Percentiles rank a stretch among this genome's conserved stretches.
Conservation (phyloP, 2,329 filamentous ascomycete genomes). For the Fulvia fulva region DNA sequence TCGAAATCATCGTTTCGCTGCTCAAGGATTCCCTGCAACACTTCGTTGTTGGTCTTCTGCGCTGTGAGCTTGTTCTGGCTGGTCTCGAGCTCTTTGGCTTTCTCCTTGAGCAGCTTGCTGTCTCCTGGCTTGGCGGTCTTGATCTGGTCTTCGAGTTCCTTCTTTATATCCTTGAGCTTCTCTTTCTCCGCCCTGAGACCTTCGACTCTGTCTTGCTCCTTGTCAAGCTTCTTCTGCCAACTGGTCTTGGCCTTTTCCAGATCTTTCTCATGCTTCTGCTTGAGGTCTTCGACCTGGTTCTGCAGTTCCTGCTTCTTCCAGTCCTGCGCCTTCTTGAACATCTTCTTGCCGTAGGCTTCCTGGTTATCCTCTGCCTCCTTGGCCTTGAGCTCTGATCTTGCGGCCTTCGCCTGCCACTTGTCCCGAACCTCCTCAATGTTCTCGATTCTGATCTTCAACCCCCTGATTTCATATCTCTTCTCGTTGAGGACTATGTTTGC, state of each 20-base stretch:
- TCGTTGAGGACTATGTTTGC: constrained; percentile 1
- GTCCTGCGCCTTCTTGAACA: neutral
- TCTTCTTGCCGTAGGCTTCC: neutral
- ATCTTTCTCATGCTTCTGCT: constrained; percentile 3
- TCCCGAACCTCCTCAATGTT: neutral
- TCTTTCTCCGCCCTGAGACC: constrained; percentile 6
- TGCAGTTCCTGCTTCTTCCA: neutral
- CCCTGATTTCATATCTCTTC: neutral
- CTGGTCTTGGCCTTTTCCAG: constrained; percentile 2
- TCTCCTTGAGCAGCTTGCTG: neutral
- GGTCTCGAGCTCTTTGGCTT: neutral
- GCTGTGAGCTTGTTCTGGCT: neutral
- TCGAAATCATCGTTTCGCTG: neutral
- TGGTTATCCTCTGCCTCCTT: neutral
- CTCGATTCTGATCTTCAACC: neutral
- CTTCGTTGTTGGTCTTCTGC: neutral
- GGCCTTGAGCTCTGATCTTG: neutral
- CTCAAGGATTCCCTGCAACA: neutral
- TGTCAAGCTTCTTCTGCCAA: constrained; percentile 1
- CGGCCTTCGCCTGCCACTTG: neutral
- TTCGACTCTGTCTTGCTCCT: neutral
- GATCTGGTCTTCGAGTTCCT: neutral
- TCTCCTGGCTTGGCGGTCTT: neutral
- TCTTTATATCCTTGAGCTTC: neutral
- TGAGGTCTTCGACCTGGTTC: neutral